A percentile compares a stretch with the other conserved stretches of the same genome.
Conservation (phyloP, 2,329 filamentous ascomycete genomes). For the Trichoderma sp. region DNA sequence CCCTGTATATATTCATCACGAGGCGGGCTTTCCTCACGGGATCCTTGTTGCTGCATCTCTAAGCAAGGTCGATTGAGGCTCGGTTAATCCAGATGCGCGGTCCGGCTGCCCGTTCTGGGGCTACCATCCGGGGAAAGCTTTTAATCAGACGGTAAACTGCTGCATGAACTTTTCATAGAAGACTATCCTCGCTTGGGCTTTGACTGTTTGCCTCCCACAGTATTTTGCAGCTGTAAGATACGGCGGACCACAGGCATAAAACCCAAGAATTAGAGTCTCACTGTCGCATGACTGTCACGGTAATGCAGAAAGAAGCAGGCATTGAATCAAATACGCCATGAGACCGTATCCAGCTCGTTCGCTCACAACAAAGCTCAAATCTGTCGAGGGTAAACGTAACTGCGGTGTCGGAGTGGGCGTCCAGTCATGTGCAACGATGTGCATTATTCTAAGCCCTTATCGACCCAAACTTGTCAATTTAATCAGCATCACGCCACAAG, state of each 20-base stretch:
- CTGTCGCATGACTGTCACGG: neutral
- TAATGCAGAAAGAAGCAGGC: neutral
- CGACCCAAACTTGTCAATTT: neutral
- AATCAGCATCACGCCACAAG: neutral
- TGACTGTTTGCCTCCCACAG: conserved; percentile 12
- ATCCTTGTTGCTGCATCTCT: neutral
- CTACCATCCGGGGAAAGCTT: neutral
- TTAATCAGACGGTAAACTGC: neutral
- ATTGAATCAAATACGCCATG: neutral
- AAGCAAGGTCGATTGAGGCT: neutral
- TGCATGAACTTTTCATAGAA: neutral
- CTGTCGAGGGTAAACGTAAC: neutral
- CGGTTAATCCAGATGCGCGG: neutral
- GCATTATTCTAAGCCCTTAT: neutral
- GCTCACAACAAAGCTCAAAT: neutral
- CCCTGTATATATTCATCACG: neutral
- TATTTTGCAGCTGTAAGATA: neutral
- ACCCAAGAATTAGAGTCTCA: neutral
- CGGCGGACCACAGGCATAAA: neutral
- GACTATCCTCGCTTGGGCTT: neutral
- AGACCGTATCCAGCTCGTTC: neutral
- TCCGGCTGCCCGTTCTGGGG: neutral
- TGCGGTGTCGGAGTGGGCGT: neutral
- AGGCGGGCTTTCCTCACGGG: neutral
- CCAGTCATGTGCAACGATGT: neutral